Base-by-base conservation (phyloP, 2,329 filamentous ascomycete species). In the Capronia americana region DNA sequence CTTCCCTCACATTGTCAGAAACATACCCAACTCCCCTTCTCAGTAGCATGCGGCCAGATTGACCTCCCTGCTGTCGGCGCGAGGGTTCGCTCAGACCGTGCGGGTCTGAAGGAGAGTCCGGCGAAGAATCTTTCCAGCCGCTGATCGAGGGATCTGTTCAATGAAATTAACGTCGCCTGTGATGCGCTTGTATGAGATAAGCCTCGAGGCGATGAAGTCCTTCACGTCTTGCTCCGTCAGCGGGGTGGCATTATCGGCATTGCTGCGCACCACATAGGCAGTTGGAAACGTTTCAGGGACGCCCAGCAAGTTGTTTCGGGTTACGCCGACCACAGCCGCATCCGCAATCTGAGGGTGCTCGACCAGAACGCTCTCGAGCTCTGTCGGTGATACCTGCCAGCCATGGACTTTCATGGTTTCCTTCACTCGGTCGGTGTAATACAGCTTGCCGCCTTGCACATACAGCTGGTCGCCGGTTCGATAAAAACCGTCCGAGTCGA, bases 81-180 rank as follows among this genome's bases (percentile, higher is more conserved):
- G 17, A 6, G 28, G 8, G 7, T 11, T 56, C 20, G 56, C 41
- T 64, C 32, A 53, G 48, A 24, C 65, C 66, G 50, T 41, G 63
- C 58, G 12, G 12, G 50, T 51, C 10, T 66, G 57, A 4, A 55
- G 20, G 5, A 73, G 64, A 7, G 62, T 44, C 30, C 57, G 60
- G 7, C 79, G 75, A 65, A 81, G 76, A 57, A 85, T 83, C 74
- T 85, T 85, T 14, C 83, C 83, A 64, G 81, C 83, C 0, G 81
- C 75, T 2, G 81, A 81, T 55, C 81, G 80, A 4, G 83, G 83
- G 38, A 85, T 82, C 30, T 79, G 74, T 53, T 83, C 79, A 14
- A 84, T 78, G 61, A 84, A 84, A 24, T 80, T 71, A 8, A 85
- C 78, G 0, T 81, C 82, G 5, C 80, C 80, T 8, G 81, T 81